A percentile compares a stretch with the other conserved stretches of the same genome.
phyloP scores from a whole-genome alignment of 148 eudicot species.

The Fagopyrum tataricum region DNA sequence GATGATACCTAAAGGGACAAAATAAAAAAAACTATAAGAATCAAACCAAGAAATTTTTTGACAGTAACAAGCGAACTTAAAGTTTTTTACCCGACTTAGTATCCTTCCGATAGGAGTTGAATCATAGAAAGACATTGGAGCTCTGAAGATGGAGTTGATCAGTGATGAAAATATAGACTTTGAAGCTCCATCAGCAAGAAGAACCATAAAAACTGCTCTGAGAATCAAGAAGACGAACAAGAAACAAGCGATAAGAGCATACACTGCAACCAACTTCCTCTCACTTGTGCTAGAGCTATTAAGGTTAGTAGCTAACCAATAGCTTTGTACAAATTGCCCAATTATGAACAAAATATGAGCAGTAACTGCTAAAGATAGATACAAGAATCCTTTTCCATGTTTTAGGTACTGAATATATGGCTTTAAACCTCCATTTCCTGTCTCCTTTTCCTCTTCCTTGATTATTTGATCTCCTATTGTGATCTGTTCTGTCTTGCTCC shows the following conservation, averaged over 20 bases:
- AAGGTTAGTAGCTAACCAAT: conserved; percentile 48
- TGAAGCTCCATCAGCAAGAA: conserved; percentile 28
- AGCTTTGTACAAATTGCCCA: conserved; percentile 46
- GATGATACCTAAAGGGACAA: conserved; percentile 27
- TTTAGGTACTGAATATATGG: conserved; percentile 52
- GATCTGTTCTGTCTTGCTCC: conserved; percentile 12
- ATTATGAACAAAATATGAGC: conserved; percentile 28
- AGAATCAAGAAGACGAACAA: conserved; percentile 25
- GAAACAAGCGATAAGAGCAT: not conserved
- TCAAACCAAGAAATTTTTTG: not conserved
- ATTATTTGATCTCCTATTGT: conserved; percentile 37
- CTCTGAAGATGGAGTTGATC: conserved; percentile 31
- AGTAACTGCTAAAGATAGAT: conserved; percentile 25
- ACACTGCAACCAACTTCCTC: not conserved
- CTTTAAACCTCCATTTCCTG: conserved; percentile 41
- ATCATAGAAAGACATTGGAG: conserved; percentile 46
- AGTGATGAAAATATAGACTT: conserved; percentile 30
- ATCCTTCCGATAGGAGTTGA: conserved; percentile 49
- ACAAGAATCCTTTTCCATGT: conserved; percentile 39
- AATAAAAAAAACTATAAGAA: not conserved
- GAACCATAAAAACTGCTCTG: conserved; percentile 26
- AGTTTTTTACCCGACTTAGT: conserved; percentile 39
- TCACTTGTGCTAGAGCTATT: conserved; percentile 22
- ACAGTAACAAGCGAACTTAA: no score
- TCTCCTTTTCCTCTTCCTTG: conserved; percentile 51